phyloP scores from a whole-genome alignment of 2,329 filamentous ascomycete species.

The Claviceps quebecensis region DNA sequence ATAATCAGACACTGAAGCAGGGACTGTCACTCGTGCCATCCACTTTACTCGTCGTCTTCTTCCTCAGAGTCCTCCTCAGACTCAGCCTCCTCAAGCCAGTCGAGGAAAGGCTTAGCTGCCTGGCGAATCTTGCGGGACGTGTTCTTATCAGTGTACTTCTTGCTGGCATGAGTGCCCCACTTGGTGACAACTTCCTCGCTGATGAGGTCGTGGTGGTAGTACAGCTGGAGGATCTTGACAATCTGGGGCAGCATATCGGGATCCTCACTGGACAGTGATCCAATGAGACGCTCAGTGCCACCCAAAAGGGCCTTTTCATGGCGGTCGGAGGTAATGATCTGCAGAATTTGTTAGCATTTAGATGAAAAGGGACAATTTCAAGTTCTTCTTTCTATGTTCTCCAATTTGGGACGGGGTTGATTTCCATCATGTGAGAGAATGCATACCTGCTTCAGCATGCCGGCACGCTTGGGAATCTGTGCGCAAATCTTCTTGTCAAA shows the following conservation, averaged over 20 bases:
- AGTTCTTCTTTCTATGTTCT: no score
- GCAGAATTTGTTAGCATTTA: not conserved
- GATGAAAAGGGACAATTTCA: not conserved
- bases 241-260: constrained; percentile 63
- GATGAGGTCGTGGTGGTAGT: constrained; percentile 84
- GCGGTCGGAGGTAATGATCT: constrained; percentile 63
- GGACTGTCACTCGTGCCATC: not conserved
- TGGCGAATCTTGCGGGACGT: constrained; percentile 93
- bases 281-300: constrained; percentile 85
- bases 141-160: constrained; percentile 87
- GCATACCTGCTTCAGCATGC: constrained; percentile 75
- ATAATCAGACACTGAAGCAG: not conserved
- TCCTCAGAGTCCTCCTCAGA: constrained; percentile 49
- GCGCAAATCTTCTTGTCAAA: constrained; percentile 83
- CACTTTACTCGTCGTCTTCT: constrained; percentile 24
- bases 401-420: not conserved
- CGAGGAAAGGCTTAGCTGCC: constrained; percentile 84
- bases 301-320: constrained; percentile 94
- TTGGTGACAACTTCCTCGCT: constrained; percentile 77
- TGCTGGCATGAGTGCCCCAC: constrained; percentile 92
- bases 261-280: constrained; percentile 55
- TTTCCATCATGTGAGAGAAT: not conserved
- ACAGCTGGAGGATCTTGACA: constrained; percentile 73
- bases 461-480: constrained; percentile 72
- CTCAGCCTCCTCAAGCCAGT: constrained; percentile 82